Evolutionary conservation across 495 filamentous ascomycete species (phyloP), one percentile per base, ranked within the genome.

Genomic region (Aspergillus nidulans): DNA sequence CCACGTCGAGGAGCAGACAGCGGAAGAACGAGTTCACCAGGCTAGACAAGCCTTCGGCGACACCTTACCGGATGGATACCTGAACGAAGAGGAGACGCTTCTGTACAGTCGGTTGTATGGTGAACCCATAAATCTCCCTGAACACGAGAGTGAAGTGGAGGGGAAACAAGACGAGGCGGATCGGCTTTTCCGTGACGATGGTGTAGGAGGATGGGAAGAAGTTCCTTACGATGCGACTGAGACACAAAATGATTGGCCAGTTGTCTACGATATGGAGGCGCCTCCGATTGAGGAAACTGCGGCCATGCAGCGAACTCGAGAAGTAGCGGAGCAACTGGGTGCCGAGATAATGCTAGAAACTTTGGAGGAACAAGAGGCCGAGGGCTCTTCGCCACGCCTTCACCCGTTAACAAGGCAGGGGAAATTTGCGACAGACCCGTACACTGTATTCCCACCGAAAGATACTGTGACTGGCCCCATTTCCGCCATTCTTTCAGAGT

Each of bases 101-200:
- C 63, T 96, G 1, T 97, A 96, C 63, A 84, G 86, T 53, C 79
- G 90, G 53, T 71, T 96, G 9, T 97, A 91, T 70, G 94, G 92
- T 1, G 73, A 75, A 26, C 72, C 78, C 73, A 57, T 90, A 79
- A 21, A 65, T 78, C 58, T 75, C 39, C 65, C 64, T 48, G 60
- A 68, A 10, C 43, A 79, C 21, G 63, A 71, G 36, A 50, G 53
- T 20, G 73, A 67, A 24, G 42, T 24, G 36, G 45, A 59, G 42
- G 66, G 67, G 16, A 71, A 73, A 8, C 66, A 72, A 1, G 59
- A 66, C 32, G 68, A 71, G 16, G 32, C 61, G 30, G 72, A 73
- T 53, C 68, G 65, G 25, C 56, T 83, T 16, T 69, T 87, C 44
- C 80, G 81, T 58, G 77, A 87, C 63, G 79, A 80, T 30, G 79